Evolutionary conservation across 495 filamentous ascomycete species (phyloP), one percentile per base, ranked within the genome.

Genomic region (Aspergillus heteromorphus): DNA sequence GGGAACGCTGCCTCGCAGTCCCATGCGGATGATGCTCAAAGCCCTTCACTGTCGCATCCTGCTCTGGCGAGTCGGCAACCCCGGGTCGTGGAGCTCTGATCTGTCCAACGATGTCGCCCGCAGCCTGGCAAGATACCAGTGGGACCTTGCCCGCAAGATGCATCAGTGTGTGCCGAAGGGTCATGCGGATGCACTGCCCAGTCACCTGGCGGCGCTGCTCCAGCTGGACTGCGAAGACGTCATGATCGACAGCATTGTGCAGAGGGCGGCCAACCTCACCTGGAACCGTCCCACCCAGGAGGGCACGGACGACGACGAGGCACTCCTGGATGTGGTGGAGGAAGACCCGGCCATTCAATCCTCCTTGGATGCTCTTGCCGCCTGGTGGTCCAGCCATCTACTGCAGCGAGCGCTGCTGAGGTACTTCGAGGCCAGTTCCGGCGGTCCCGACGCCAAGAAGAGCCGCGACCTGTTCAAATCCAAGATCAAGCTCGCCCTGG

Each of bases 11-110:
- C 91, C 92, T 11, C 81, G 87, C 20, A 95, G 88, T 13, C 91
- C 92, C 1, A 80, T 83, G 49, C 80, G 91, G 47, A 78, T 96
- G 54, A 96, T 97, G 89, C 79, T 96, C 36, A 95, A 93, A 64
- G 89, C 92, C 14, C 70, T 97, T 27, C 92, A 97, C 61, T 87
- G 95, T 57, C 88, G 92, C 8, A 84, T 97, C 29, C 76, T 96
- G 14, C 73, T 95, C 16, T 95, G 87, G 88, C 83, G 89, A 57
- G 76, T 92, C 7, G 82, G 85, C 13, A 79, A 83, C 38, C 74
- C 78, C 17, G 80, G 80, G 1, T 81, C 87, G 7, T 83, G 83
- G 60, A 71, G 72, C 16, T 84, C 83, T 54, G 74, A 72, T 21
- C 65, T 83, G 30, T 80, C 85, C 48, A 83, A 90, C 61, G 69